Conservation (phyloP, 2,329 filamentous ascomycete genomes). For the Hymenotorrendiella dingleyae region DNA sequence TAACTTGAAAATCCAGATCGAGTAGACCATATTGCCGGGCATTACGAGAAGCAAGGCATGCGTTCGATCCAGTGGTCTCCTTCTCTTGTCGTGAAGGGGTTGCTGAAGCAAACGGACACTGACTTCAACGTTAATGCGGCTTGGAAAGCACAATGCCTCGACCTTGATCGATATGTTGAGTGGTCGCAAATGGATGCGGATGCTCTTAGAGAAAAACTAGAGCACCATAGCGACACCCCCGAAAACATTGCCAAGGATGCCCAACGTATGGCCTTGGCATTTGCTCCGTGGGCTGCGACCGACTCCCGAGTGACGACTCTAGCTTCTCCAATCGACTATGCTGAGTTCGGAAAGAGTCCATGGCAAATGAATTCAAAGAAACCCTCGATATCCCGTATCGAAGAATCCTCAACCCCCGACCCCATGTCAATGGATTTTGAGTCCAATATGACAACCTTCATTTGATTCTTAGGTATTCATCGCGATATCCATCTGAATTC, state of each 20-base stretch:
- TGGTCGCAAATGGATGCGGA: slow-evolving; percentile 15
- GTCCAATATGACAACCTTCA: slow-evolving; percentile 4
- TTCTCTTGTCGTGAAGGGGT: slow-evolving; percentile 19
- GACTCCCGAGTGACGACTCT: slow-evolving; percentile 9
- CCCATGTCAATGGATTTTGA: neutral
- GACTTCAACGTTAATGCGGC: slow-evolving; percentile 15
- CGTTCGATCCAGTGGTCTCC: slow-evolving; percentile 13
- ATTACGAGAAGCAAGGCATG: slow-evolving; percentile 19
- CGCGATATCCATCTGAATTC: slow-evolving; percentile 51
- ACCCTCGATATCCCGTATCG: neutral
- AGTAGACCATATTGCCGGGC: slow-evolving; percentile 20
- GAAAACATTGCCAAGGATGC: slow-evolving; percentile 11
- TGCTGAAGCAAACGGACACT: slow-evolving; percentile 16
- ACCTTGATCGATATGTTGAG: slow-evolving; percentile 8
- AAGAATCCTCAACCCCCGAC: slow-evolving; percentile 1
- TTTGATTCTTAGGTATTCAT: slow-evolving; percentile 14
- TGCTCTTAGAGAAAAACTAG: slow-evolving; percentile 15
- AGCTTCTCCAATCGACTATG: slow-evolving; percentile 6
- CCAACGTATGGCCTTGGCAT: slow-evolving; percentile 3
- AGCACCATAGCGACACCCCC: slow-evolving; percentile 13
- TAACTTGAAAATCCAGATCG: slow-evolving; percentile 9
- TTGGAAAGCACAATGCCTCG: slow-evolving; percentile 11
- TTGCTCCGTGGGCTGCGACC: slow-evolving; percentile 5
- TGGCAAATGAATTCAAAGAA: neutral
- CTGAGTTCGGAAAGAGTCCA: slow-evolving; percentile 1